Evolutionary conservation across 31 red algal species (phyloP).

Genomic region (Asparagopsis taxiformis): DNA sequence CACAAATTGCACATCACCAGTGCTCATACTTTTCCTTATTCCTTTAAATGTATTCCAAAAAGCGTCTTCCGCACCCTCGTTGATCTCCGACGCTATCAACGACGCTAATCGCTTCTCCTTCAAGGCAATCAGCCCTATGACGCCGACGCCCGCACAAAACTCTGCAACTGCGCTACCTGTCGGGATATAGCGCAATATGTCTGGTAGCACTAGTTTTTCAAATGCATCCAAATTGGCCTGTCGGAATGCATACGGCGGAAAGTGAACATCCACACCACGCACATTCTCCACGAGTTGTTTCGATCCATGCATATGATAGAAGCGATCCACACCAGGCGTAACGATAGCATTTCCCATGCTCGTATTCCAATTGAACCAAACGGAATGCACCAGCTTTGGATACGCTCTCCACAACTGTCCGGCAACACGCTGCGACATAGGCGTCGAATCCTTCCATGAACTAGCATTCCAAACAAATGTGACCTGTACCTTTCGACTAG

Average conservation of each 20-base stretch:
- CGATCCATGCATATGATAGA: slow-evolving; percentile 48
- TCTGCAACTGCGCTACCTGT: slow-evolving; percentile 36
- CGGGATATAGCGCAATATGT: slow-evolving; percentile 59
- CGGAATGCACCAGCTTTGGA: slow-evolving; percentile 50
- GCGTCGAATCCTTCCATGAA: slow-evolving; percentile 45
- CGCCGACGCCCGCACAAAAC: slow-evolving; percentile 91
- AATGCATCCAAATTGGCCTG: slow-evolving; percentile 88
- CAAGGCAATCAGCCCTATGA: slow-evolving; percentile 65
- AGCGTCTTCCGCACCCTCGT: slow-evolving; percentile 37
- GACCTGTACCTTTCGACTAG: slow-evolving; percentile 61
- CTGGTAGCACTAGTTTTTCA: slow-evolving; percentile 56
- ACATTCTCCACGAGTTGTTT: slow-evolving; percentile 32
- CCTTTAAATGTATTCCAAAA: slow-evolving; percentile 33
- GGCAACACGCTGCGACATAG: slow-evolving; percentile 23
- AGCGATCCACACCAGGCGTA: slow-evolving; percentile 43
- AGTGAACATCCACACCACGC: slow-evolving; percentile 44
- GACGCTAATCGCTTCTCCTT: slow-evolving; percentile 9
- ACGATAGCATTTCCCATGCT: slow-evolving; percentile 74
- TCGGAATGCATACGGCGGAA: slow-evolving; percentile 85
- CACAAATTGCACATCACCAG: slow-evolving; percentile 20
- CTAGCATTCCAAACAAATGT: slow-evolving; percentile 80
- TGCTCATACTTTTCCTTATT: slow-evolving; percentile 15
- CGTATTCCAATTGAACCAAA: slow-evolving; percentile 87
- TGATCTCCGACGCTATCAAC: slow-evolving; percentile 65
- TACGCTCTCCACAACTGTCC: slow-evolving; percentile 37